A percentile compares a stretch with the other conserved stretches of the same genome.
Evolutionary conservation across 169 alveolate species (phyloP).

Genomic region (Besnoitia besnoiti): DNA sequence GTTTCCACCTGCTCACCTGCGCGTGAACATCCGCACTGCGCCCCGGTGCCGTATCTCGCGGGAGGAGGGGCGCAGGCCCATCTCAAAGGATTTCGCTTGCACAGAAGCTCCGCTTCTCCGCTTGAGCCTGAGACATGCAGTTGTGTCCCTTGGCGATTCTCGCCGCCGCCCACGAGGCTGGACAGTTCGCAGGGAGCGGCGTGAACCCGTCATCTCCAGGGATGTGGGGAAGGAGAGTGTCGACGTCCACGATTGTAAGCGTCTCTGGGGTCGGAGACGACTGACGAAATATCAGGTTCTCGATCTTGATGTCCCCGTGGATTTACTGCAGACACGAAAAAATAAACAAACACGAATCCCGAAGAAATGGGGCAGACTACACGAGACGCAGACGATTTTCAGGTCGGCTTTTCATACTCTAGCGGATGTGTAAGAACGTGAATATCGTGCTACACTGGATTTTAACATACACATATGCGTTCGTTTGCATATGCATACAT

Average conservation of each 20-base stretch:
- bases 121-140: background rate
- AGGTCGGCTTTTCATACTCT: background rate
- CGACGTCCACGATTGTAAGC: constrained; percentile 23
- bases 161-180: background rate
- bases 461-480: background rate
- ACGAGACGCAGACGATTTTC: background rate
- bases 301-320: constrained; percentile 46
- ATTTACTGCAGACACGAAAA: constrained; percentile 14
- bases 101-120: background rate
- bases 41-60: background rate
- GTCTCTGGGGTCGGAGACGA: background rate
- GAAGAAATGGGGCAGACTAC: background rate
- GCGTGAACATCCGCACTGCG: background rate
- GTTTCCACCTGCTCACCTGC: too few species aligned
- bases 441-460: background rate
- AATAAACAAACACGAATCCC: background rate
- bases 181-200: constrained; percentile 5
- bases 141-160: background rate
- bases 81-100: background rate
- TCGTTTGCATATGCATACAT: background rate
- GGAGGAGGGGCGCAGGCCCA: background rate
- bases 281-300: constrained; percentile 10
- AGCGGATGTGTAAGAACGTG: background rate
- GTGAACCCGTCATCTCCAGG: constrained; percentile 20
- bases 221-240: constrained; percentile 5